phyloP scores from a whole-genome alignment of 495 filamentous ascomycete genomes.

The Podospora bellae-mahoneyi region DNA sequence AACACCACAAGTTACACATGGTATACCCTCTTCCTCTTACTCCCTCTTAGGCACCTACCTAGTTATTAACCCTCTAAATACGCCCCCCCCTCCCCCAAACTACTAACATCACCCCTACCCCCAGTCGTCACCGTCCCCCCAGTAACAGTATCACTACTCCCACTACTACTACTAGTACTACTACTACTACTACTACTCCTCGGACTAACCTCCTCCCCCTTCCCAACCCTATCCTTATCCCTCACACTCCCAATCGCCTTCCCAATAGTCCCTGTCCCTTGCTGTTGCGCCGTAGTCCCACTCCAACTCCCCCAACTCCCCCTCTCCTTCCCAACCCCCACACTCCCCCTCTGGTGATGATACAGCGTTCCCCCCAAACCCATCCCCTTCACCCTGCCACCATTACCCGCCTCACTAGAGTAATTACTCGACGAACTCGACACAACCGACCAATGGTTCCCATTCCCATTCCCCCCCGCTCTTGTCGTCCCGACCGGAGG shows the following conservation, averaged over 20 bases:
- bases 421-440: not conserved
- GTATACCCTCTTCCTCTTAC: not conserved
- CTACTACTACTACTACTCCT: not conserved
- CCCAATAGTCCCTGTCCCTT: not conserved
- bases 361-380: not conserved
- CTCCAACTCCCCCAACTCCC: slow-evolving; percentile 29
- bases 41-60: not conserved
- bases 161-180: not conserved
- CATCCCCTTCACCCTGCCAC: not conserved
- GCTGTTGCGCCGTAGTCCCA: slow-evolving; percentile 7
- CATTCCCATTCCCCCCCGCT: too few species aligned
- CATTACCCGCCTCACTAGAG: not conserved
- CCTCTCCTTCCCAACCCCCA: not conserved
- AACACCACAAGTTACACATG: not conserved
- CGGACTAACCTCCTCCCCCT: not conserved
- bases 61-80: not conserved
- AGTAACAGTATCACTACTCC: slow-evolving; percentile 6
- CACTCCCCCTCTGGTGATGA: not conserved
- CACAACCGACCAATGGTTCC: not conserved
- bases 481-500: not conserved
- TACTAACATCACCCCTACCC: not conserved
- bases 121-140: not conserved
- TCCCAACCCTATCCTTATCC: not conserved
- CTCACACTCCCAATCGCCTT: not conserved
- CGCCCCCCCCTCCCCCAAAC: not conserved